These are phyloP conservation scores for Fusarium sp. DNA, from an alignment of 2,329 filamentous ascomycete species.

Conservation along the genomic window DNA sequence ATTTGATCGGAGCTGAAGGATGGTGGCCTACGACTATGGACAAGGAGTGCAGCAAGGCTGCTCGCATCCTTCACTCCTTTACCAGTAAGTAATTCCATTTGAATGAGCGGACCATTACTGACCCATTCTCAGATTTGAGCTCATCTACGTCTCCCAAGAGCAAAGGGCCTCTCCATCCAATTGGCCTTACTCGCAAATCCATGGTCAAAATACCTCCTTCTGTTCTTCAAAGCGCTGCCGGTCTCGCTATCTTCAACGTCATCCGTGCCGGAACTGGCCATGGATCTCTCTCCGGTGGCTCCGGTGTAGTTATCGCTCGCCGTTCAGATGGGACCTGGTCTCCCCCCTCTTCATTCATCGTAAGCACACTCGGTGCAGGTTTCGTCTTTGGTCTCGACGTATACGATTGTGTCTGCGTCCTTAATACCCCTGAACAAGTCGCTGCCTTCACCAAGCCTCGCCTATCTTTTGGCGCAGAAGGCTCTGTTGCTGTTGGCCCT, in stretches of 20 bases:
- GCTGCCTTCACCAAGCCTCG: slow-evolving; percentile 75
- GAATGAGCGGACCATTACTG: neutral
- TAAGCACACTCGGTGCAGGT: slow-evolving; percentile 76
- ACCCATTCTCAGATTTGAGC: slow-evolving; percentile 40
- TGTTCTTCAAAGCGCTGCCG: slow-evolving; percentile 67
- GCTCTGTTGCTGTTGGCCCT: slow-evolving; percentile 72
- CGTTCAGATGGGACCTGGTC: slow-evolving; percentile 73
- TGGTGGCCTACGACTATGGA: slow-evolving; percentile 82
- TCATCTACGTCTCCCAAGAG: slow-evolving; percentile 31
- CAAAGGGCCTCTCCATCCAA: slow-evolving; percentile 49
- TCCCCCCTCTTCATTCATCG: slow-evolving; percentile 77
- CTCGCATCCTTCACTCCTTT: slow-evolving; percentile 78
- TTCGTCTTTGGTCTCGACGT: slow-evolving; percentile 80
- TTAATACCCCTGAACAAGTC: slow-evolving; percentile 75
- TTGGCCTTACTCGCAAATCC: slow-evolving; percentile 50
- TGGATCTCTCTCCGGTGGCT: slow-evolving; percentile 69
- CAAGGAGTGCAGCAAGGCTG: slow-evolving; percentile 81
- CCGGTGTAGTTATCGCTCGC: slow-evolving; percentile 69
- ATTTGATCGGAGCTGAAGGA: slow-evolving; percentile 76
- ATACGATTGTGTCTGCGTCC: slow-evolving; percentile 81
- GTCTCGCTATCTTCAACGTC: slow-evolving; percentile 73
- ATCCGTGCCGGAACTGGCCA: slow-evolving; percentile 69
- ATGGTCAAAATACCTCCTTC: slow-evolving; percentile 55
- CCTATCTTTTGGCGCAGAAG: slow-evolving; percentile 75
- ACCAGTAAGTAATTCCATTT: slow-evolving; percentile 61